A percentile compares a stretch with the other conserved stretches of the same genome.
Conservation (phyloP, 2,329 filamentous ascomycete genomes). For the Aspergillus floridensis region DNA sequence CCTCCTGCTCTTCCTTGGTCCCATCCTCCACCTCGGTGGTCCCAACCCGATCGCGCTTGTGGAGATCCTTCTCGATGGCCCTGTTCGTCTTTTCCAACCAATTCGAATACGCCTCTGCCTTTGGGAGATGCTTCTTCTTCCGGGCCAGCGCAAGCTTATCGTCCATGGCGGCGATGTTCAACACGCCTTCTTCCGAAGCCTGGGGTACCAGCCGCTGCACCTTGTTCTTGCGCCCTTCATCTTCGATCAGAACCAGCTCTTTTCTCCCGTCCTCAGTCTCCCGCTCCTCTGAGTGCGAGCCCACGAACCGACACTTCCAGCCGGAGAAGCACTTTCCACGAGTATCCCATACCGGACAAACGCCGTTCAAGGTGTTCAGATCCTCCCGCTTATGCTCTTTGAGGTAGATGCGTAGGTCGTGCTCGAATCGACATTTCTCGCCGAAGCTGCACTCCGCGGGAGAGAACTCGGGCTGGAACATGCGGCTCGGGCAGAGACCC, state of each 20-base stretch:
- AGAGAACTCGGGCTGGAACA: constrained; percentile 74
- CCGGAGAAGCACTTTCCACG: constrained; percentile 76
- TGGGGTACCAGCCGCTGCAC: constrained; percentile 29
- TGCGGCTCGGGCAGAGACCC: constrained; percentile 72
- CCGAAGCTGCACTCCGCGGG: constrained; percentile 72
- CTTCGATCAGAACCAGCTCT: constrained; percentile 71
- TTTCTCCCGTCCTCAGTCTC: constrained; percentile 75
- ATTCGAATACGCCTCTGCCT: constrained; percentile 70
- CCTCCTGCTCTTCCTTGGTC: constrained; percentile 53
- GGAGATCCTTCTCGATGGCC: constrained; percentile 49
- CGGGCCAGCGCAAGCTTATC: constrained; percentile 74
- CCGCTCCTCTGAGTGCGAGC: constrained; percentile 80
- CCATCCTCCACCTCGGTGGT: constrained; percentile 23
- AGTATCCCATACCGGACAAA: constrained; percentile 77
- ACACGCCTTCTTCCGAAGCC: constrained; percentile 59
- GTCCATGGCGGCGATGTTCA: constrained; percentile 69
- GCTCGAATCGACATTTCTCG: constrained; percentile 75
- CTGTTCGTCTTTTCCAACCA: constrained; percentile 70
- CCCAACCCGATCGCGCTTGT: constrained; percentile 44
- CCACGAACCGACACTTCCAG: constrained; percentile 92
- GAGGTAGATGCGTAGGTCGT: constrained; percentile 83
- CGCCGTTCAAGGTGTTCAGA: constrained; percentile 69
- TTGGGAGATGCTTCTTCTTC: constrained; percentile 67
- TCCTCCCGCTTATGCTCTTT: constrained; percentile 77
- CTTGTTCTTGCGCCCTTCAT: constrained; percentile 49